Evolutionary conservation across 192 early-diverging fungal species (phyloP), one percentile per base, ranked within the genome.

Genomic region (Nowakowskiella sp.): DNA sequence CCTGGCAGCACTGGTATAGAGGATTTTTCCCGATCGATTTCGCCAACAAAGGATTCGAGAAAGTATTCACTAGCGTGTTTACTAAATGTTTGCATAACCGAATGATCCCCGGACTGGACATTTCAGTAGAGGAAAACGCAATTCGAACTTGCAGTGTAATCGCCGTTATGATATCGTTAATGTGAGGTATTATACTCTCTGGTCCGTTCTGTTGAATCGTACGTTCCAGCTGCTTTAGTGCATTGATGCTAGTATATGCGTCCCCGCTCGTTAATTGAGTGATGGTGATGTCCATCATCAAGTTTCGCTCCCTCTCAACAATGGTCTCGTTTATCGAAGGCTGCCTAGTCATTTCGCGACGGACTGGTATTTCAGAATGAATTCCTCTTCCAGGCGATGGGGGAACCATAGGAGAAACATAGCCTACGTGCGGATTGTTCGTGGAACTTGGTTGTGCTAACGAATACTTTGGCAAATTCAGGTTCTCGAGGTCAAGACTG

Each of bases 71-170:
- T 22, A 95, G 71, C 25, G 87, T 67, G 56, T 80, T 85, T 31
- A 88, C 72, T 8, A 90, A 60, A 47, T 90, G 82, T 68, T 88
- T 89, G 59, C 89, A 90, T 5, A 95, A 62, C 9, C 88, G 67
- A 30, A 65, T 70, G 6, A 82, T 70, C 2, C 68, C 49, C 7
- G 71, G 64, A 26, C 68, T 71, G 23, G 60, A 51, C 4, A 70
- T 54, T 56, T 86, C 77, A 8, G 79, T 52, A 6, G 71, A 58
- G 5, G 78, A 72, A 57, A 85, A 91, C 0, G 84, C 83, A 22
- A 88, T 48, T n/a, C 86, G 74, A 26, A 87, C 67, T 53, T 88
- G 86, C 1, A 90, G 58, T 0, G 85, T 83, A 2, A 90, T 74
- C 2, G 87, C 78, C 50, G 73, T 78, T 5, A 92, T 67, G 21